These are phyloP conservation scores for Saraca asoca DNA, from an alignment of 331 rosid species.

Conservation along the genomic window DNA sequence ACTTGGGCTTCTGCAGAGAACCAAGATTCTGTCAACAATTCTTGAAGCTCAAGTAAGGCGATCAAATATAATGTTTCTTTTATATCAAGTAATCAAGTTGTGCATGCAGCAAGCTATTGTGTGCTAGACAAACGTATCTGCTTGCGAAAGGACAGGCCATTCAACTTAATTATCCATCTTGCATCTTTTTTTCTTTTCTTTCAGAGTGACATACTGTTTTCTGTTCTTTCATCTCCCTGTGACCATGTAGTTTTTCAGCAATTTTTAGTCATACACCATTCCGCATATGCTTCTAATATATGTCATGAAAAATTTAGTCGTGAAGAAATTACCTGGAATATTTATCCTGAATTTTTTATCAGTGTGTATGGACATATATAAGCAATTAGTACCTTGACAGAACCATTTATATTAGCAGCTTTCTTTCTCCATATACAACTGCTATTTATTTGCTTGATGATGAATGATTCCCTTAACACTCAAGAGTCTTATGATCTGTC, in stretches of 20 bases:
- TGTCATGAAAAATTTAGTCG: no score
- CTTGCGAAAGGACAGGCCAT: neutral
- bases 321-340: no score
- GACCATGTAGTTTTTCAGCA: neutral
- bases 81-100: slow-evolving; percentile 20
- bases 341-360: no score
- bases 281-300: neutral
- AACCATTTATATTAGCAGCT: no score
- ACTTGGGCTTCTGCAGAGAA: slow-evolving; percentile 62
- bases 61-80: slow-evolving; percentile 20
- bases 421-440: slow-evolving; percentile 8
- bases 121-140: neutral
- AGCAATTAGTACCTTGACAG: no score
- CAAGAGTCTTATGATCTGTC: neutral
- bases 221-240: neutral
- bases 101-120: slow-evolving; percentile 3
- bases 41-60: slow-evolving; percentile 77
- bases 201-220: neutral
- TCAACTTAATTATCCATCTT: neutral
- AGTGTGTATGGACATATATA: no score
- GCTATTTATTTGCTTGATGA: neutral
- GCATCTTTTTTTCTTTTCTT: neutral
- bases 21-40: slow-evolving; percentile 54
- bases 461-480: neutral
- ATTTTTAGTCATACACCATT: neutral